phyloP scores from a whole-genome alignment of 2,329 filamentous ascomycete genomes.

The Fusarium papillatum region DNA sequence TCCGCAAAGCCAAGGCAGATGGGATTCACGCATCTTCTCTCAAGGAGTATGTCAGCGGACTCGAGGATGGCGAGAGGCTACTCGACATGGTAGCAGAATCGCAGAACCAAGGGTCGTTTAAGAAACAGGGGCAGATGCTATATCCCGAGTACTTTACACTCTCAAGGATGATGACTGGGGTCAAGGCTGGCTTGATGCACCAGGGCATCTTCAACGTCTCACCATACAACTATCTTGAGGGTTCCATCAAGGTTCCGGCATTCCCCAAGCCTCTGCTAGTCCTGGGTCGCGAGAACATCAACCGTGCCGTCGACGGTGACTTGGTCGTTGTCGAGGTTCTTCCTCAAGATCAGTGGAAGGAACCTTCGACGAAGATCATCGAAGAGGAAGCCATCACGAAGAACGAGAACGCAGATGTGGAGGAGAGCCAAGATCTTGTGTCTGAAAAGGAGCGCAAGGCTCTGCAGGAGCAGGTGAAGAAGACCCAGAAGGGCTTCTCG shows the following conservation, averaged over 20 bases:
- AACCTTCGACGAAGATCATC: conserved; percentile 93
- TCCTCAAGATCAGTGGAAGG: conserved; percentile 96
- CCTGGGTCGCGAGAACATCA: conserved; percentile 95
- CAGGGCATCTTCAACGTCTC: conserved; percentile 97
- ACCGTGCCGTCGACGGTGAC: conserved; percentile 92
- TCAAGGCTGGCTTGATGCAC: conserved; percentile 90
- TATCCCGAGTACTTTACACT: conserved; percentile 92
- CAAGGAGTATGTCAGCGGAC: conserved; percentile 82
- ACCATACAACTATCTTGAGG: conserved; percentile 97
- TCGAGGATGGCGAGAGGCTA: conserved; percentile 87
- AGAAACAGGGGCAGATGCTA: conserved; percentile 76
- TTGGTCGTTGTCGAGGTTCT: conserved; percentile 93
- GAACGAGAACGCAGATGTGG: conserved; percentile 93
- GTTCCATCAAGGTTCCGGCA: conserved; percentile 88
- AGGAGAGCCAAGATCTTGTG: conserved; percentile 82
- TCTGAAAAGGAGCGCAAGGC: conserved; percentile 89
- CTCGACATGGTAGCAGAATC: conserved; percentile 94
- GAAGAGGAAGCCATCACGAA: conserved; percentile 94
- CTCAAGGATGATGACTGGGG: conserved; percentile 94
- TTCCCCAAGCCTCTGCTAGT: conserved; percentile 93
- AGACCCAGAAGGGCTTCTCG: conserved; percentile 80
- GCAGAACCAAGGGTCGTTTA: conserved; percentile 75
- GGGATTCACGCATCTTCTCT: conserved; percentile 78
- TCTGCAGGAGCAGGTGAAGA: conserved; percentile 91
- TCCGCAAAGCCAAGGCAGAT: conserved; percentile 85